These are phyloP conservation scores for Trametes pubescens DNA, from an alignment of 1,284 basidiomycete genomes.

Conservation along the genomic window DNA sequence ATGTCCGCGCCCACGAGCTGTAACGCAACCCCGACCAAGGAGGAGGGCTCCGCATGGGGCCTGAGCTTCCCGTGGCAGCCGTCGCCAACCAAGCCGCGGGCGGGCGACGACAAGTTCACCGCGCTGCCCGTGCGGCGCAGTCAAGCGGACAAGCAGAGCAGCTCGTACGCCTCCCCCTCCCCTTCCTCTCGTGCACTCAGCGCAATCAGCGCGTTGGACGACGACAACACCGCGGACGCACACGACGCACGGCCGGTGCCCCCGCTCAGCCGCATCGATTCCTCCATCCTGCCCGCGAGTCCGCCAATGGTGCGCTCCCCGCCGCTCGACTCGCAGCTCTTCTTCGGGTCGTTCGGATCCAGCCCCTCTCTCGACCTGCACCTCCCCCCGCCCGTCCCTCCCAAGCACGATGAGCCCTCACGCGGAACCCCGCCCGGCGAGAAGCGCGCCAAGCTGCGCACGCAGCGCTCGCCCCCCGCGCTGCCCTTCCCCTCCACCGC, in stretches of 20 bases:
- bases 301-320: conserved; percentile 45
- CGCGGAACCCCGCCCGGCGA: background rate
- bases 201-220: background rate
- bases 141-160: conserved; percentile 31
- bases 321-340: conserved; percentile 45
- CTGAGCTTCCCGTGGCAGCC: conserved; percentile 39
- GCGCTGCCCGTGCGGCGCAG: conserved; percentile 39
- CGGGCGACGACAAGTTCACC: conserved; percentile 41
- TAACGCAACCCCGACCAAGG: conserved; percentile 9
- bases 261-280: conserved; percentile 35
- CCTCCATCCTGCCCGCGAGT: conserved; percentile 43
- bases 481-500: conserved; percentile 41
- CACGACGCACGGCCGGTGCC: background rate
- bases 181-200: background rate
- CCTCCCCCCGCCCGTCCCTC: conserved; percentile 2
- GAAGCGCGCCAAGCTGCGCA: conserved; percentile 35
- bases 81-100: conserved; percentile 22
- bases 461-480: conserved; percentile 32
- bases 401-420: background rate
- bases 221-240: conserved; percentile 3
- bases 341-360: conserved; percentile 40
- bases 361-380: conserved; percentile 29
- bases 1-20: conserved; percentile 16
- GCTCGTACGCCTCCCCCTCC: conserved; percentile 27
- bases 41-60: conserved; percentile 18